phyloP scores from a whole-genome alignment of 169 alveolate species.

The Plasmodium cynomolgi region DNA sequence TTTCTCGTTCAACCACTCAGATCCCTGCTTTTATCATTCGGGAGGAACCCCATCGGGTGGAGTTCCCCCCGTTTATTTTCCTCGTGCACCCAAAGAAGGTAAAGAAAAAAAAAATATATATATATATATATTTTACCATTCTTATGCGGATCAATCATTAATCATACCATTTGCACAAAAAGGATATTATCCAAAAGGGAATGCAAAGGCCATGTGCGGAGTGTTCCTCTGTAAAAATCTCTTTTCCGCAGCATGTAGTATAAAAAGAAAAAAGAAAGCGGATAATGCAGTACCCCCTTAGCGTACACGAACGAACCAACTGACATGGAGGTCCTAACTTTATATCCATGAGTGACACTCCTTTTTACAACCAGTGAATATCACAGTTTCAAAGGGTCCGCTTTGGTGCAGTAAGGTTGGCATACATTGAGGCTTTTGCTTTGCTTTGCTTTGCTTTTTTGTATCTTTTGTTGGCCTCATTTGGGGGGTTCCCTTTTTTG shows the following conservation, averaged over 20 bases:
- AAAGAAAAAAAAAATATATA: neutral
- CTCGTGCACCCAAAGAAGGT: neutral
- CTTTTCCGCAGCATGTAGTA: neutral
- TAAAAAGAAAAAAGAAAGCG: neutral
- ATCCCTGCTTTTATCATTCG: neutral
- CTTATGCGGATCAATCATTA: neutral
- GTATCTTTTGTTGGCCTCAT: too few relatives aligned
- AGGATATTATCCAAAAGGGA: neutral
- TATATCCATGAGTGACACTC: neutral
- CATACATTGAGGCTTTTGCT: neutral
- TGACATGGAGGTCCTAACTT: neutral
- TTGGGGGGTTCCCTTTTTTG: too few relatives aligned
- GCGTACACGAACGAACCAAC: neutral
- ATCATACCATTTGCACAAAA: neutral
- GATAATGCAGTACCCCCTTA: neutral
- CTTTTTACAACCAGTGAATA: neutral
- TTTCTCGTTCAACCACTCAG: neutral
- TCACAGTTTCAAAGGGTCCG: neutral
- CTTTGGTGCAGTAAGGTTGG: neutral
- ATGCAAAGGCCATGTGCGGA: neutral
- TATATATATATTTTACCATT: neutral
- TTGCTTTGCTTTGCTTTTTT: neutral
- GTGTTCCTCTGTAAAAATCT: neutral
- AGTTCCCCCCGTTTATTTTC: neutral
- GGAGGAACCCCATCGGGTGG: neutral